Evolutionary conservation across 1,139 yeast species (phyloP).

Genomic region (Diutina neorugosa): DNA sequence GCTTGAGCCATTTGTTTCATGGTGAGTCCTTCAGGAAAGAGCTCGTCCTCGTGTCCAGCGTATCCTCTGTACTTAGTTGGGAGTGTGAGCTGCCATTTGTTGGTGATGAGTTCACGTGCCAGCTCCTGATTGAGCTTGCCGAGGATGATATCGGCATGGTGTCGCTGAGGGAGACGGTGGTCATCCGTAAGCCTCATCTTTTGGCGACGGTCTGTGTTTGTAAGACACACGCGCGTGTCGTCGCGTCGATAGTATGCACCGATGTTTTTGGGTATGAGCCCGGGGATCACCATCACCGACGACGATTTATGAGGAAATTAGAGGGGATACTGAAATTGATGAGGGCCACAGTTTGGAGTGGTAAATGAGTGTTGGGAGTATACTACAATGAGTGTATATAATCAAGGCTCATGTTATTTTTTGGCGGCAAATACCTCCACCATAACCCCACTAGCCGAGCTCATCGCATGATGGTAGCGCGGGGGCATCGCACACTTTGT

Average conservation of each 20-base stretch:
- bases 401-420: too few species aligned
- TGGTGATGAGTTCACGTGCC: not conserved
- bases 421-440: too few species aligned
- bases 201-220: not conserved
- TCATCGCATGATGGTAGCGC: not conserved
- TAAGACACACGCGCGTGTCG: not conserved
- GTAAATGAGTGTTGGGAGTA: too few species aligned
- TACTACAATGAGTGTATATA: too few species aligned
- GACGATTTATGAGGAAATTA: too few species aligned
- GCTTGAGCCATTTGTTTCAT: constrained; percentile 60
- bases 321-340: too few species aligned
- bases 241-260: not conserved
- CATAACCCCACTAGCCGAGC: not conserved
- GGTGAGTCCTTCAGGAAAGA: constrained; percentile 41
- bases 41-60: not conserved
- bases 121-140: not conserved
- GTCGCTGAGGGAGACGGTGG: not conserved
- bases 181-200: not conserved
- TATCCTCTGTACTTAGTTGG: not conserved
- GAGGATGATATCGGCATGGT: not conserved
- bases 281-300: not conserved
- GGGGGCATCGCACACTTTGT: not conserved
- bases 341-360: too few species aligned
- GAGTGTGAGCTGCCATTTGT: not conserved
- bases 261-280: not conserved